Conservation (phyloP, 306 rosid species). For the Pyrus pyrifolia region DNA sequence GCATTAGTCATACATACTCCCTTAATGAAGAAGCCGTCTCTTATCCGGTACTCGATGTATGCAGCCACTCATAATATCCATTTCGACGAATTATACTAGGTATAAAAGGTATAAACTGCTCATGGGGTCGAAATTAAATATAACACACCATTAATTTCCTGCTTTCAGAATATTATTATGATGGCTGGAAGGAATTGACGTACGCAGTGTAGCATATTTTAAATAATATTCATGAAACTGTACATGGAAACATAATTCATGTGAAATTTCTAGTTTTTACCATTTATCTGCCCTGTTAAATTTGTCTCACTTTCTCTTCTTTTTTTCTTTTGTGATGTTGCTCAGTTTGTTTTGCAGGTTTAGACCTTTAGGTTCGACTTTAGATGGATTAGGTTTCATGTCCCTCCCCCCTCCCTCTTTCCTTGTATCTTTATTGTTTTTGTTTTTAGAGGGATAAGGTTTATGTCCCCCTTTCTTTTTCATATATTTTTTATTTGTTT, state of each 20-base stretch:
- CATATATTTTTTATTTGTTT: too few species aligned
- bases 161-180: background rate
- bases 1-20: background rate
- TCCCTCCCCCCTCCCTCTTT: too few species aligned
- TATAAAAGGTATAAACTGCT: slow-evolving; percentile 2
- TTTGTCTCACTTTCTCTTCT: too few species aligned
- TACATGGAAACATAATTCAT: background rate
- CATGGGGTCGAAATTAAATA: background rate
- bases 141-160: background rate
- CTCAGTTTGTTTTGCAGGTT: too few species aligned
- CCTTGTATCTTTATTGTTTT: too few species aligned
- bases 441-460: too few species aligned
- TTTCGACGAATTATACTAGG: background rate
- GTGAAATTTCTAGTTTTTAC: background rate
- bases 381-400: too few species aligned
- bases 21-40: background rate
- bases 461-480: too few species aligned
- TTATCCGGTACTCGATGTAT: background rate
- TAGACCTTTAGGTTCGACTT: too few species aligned
- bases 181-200: background rate
- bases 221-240: background rate
- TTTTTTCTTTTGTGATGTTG: too few species aligned
- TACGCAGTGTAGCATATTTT: background rate
- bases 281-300: too few species aligned
- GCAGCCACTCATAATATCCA: background rate